Conservation (phyloP, 768 basidiomycete genomes). For the Auriscalpium orientale region DNA sequence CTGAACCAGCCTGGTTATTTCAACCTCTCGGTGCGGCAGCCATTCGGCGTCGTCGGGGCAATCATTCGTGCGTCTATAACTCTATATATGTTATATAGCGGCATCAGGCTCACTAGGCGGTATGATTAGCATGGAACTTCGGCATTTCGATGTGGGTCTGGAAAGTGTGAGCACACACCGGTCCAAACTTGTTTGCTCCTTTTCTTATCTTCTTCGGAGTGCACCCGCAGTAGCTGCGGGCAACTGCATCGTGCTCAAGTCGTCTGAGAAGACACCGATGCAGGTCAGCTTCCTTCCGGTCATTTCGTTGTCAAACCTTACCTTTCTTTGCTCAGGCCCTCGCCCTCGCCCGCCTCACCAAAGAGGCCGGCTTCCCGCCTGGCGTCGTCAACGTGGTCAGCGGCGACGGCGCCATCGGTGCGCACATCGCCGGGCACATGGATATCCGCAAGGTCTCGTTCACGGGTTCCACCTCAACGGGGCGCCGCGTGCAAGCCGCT, state of each 20-base stretch:
- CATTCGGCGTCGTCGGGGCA: neutral
- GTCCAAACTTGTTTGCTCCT: neutral
- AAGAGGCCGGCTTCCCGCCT: neutral
- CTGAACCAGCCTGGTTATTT: neutral
- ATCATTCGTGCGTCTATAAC: neutral
- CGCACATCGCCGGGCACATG: neutral
- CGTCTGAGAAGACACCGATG: neutral
- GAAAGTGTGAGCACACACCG: neutral
- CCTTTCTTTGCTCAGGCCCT: neutral
- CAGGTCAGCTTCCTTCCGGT: neutral
- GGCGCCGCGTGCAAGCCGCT: neutral
- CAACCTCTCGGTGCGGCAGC: neutral
- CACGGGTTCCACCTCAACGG: neutral
- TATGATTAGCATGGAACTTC: neutral
- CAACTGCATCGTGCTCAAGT: neutral
- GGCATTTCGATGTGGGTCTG: neutral
- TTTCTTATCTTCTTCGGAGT: neutral
- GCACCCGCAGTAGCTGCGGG: neutral
- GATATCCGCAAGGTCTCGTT: neutral
- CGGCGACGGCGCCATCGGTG: neutral
- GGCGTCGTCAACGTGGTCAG: neutral
- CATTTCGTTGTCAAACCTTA: neutral
- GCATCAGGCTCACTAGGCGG: neutral
- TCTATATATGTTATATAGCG: neutral
- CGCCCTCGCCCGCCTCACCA: neutral